Percentiles rank a stretch among this genome's conserved stretches.
Evolutionary conservation across 306 rosid genomes (phyloP).

Genomic region (Biancaea sappan): DNA sequence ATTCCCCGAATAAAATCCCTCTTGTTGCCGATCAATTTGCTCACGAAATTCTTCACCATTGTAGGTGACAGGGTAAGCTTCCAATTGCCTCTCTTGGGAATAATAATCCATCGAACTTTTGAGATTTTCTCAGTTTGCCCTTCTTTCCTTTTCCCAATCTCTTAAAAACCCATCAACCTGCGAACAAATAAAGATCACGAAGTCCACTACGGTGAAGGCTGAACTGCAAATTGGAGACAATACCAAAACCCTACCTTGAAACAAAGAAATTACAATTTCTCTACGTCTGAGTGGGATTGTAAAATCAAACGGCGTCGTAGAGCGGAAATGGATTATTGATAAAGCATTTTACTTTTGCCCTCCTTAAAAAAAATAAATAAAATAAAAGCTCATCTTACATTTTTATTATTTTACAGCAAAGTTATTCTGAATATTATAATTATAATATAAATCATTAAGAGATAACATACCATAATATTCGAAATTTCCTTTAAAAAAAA

Average conservation of each 20-base stretch:
- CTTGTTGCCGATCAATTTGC: conserved; percentile 10
- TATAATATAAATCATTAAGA: no score
- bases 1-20: conserved; percentile 26
- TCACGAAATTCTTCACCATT: conserved; percentile 27
- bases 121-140: neutral
- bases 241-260: neutral
- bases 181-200: neutral
- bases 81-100: conserved; percentile 31
- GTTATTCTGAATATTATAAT: no score
- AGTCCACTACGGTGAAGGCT: neutral
- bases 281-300: neutral
- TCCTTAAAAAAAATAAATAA: no score
- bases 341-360: no score
- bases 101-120: conserved; percentile 40
- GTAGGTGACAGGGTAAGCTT: conserved; percentile 26
- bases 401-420: no score
- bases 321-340: no score
- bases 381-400: no score
- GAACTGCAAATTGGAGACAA: neutral
- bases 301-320: neutral
- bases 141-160: neutral
- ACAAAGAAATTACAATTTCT: neutral
- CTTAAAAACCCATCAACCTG: neutral
- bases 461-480: no score
- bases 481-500: no score